Conservation (phyloP, 164 flowering plant genomes). For the Stephania yunnanensis region DNA sequence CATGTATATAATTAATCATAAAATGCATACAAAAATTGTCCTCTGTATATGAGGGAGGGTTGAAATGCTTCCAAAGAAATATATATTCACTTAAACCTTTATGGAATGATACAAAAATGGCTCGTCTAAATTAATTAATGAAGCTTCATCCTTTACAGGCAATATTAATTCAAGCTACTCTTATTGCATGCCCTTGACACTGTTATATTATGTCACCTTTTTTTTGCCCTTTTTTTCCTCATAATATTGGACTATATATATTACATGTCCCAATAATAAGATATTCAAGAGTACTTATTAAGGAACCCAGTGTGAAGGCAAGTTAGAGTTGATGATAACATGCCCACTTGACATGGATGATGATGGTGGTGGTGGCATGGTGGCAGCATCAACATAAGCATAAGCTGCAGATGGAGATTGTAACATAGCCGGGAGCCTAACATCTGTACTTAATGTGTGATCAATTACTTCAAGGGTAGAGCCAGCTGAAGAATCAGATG, state of each 20-base stretch:
- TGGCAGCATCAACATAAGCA: slow-evolving; percentile 21
- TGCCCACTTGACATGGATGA: slow-evolving; percentile 27
- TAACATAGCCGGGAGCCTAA: slow-evolving; percentile 2
- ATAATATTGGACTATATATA: not conserved
- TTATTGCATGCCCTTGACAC: not conserved
- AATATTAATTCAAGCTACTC: not conserved
- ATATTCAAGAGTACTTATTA: not conserved
- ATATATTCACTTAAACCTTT: not conserved
- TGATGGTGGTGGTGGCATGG: slow-evolving; percentile 28
- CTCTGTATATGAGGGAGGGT: too few species aligned
- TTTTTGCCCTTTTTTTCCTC: not conserved
- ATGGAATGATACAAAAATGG: slow-evolving; percentile 6
- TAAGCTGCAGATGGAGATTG: not conserved
- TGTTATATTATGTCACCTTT: not conserved
- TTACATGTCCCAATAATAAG: not conserved
- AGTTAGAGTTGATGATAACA: slow-evolving; percentile 29
- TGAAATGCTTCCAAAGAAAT: not conserved
- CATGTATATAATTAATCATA: not conserved
- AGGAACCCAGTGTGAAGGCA: slow-evolving; percentile 27
- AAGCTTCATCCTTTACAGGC: not conserved
- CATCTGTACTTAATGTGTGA: slow-evolving; percentile 9
- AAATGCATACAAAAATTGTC: not conserved
- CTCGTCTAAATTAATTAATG: not conserved
- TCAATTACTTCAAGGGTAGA: slow-evolving; percentile 19
- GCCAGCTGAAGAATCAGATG: slow-evolving; percentile 11